Conservation (phyloP, 73 alveolate genomes). For the Paramecium primaurelia region DNA sequence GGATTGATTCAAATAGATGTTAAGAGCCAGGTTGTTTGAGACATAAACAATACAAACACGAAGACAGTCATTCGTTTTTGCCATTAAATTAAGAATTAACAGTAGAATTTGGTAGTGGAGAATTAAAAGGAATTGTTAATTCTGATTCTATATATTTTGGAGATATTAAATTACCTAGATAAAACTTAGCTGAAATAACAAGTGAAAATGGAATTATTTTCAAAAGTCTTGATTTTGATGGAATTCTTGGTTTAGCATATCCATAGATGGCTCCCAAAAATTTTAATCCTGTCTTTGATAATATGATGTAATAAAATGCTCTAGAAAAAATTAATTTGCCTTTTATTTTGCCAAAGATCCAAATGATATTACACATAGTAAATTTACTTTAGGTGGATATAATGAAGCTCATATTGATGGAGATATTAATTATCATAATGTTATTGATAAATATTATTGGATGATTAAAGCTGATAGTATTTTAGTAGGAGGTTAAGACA, state of each 20-base stretch:
- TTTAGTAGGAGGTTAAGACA: conserved; percentile 65
- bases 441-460: conserved; percentile 80
- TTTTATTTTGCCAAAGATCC: conserved; percentile 65
- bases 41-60: conserved; percentile 37
- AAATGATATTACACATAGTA: conserved; percentile 62
- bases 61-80: conserved; percentile 1
- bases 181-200: conserved; percentile 73
- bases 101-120: conserved; percentile 75
- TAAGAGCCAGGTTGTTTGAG: conserved; percentile 49
- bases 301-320: conserved; percentile 51
- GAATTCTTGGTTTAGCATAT: conserved; percentile 81
- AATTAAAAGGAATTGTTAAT: conserved; percentile 60
- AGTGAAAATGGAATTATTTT: conserved; percentile 73
- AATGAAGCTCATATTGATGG: conserved; percentile 65
- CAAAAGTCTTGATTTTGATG: conserved; percentile 65
- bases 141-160: conserved; percentile 70
- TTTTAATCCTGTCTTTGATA: conserved; percentile 67
- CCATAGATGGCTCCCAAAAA: conserved; percentile 74
- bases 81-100: neutral
- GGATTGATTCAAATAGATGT: conserved; percentile 61
- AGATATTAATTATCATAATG: conserved; percentile 65
- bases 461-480: conserved; percentile 73
- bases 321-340: conserved; percentile 70
- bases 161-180: conserved; percentile 50
- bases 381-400: conserved; percentile 72